Evolutionary conservation across 768 basidiomycete species (phyloP).

Genomic region (Rhodotorula babjevae): DNA sequence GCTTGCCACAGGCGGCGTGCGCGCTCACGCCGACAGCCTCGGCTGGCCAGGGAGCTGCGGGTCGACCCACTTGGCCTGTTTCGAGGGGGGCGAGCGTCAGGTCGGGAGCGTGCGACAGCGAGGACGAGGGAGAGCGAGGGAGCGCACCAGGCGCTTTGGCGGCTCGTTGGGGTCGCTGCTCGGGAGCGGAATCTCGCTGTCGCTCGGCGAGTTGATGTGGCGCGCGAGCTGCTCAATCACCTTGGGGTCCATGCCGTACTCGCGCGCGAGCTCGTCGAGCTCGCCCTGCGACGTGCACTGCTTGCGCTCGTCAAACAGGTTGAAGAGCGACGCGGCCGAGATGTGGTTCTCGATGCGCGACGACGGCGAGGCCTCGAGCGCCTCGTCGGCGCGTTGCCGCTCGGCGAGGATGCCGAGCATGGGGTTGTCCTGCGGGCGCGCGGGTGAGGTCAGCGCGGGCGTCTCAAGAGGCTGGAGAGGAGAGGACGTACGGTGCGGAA

Average conservation of each 20-base stretch:
- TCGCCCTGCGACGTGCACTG: slow-evolving; percentile 49
- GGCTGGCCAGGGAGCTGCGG: neutral
- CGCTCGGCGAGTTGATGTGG: slow-evolving; percentile 63
- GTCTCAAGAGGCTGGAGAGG: neutral
- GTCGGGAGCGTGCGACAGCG: neutral
- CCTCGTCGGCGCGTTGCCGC: slow-evolving; percentile 44
- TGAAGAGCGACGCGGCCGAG: slow-evolving; percentile 55
- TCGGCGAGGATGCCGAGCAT: slow-evolving; percentile 55
- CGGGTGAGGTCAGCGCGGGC: neutral
- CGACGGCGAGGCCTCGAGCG: slow-evolving; percentile 48
- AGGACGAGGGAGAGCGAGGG: neutral
- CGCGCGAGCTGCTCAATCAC: slow-evolving; percentile 56
- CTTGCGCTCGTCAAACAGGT: slow-evolving; percentile 64
- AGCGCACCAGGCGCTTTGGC: slow-evolving; percentile 21
- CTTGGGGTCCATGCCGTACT: slow-evolving; percentile 57
- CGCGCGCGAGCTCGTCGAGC: slow-evolving; percentile 54
- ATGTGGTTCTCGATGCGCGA: slow-evolving; percentile 54
- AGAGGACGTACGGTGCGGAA: neutral
- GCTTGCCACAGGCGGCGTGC: neutral
- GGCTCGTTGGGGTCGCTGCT: slow-evolving; percentile 20
- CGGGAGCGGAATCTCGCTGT: slow-evolving; percentile 48
- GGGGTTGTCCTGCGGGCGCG: slow-evolving; percentile 44
- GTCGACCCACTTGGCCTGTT: slow-evolving; percentile 25
- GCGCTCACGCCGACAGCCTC: too few relatives aligned
- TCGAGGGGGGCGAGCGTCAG: neutral